A percentile compares a stretch with the other conserved stretches of the same genome.
Evolutionary conservation across 352 stramenopile species (phyloP).

Genomic region (Globisporangium spinosum): DNA sequence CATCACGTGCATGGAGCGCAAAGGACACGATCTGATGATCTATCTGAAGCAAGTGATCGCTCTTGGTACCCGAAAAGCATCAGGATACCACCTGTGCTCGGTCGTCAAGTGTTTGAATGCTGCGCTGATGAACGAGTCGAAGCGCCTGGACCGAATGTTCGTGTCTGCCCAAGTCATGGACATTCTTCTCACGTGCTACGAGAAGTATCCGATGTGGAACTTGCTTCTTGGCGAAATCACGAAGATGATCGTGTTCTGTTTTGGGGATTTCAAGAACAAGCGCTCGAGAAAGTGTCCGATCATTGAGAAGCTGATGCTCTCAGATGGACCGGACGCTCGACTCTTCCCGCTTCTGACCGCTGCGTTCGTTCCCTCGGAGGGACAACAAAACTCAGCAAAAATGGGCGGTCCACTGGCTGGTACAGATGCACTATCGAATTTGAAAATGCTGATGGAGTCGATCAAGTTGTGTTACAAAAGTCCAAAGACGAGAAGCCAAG

Average conservation of each 20-base stretch:
- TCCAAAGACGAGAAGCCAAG: constrained; percentile 68
- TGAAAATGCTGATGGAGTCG: constrained; percentile 81
- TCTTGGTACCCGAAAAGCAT: constrained; percentile 53
- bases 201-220: constrained; percentile 78
- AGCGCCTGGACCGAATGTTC: constrained; percentile 82
- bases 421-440: constrained; percentile 69
- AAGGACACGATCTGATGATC: constrained; percentile 76
- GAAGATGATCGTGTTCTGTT: constrained; percentile 81
- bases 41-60: constrained; percentile 79
- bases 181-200: constrained; percentile 73
- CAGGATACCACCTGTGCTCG: constrained; percentile 67
- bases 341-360: constrained; percentile 58
- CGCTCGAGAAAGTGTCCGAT: constrained; percentile 77
- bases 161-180: constrained; percentile 63
- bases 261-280: constrained; percentile 87
- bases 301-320: constrained; percentile 60
- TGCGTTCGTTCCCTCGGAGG: constrained; percentile 31
- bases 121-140: constrained; percentile 75
- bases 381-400: constrained; percentile 14
- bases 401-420: constrained; percentile 36
- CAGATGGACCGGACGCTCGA: constrained; percentile 45
- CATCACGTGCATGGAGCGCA: constrained; percentile 81
- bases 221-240: constrained; percentile 78
- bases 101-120: constrained; percentile 77
- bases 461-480: constrained; percentile 74